Base-by-base conservation (phyloP, 306 rosid species). In the Hippophae rhamnoides region DNA sequence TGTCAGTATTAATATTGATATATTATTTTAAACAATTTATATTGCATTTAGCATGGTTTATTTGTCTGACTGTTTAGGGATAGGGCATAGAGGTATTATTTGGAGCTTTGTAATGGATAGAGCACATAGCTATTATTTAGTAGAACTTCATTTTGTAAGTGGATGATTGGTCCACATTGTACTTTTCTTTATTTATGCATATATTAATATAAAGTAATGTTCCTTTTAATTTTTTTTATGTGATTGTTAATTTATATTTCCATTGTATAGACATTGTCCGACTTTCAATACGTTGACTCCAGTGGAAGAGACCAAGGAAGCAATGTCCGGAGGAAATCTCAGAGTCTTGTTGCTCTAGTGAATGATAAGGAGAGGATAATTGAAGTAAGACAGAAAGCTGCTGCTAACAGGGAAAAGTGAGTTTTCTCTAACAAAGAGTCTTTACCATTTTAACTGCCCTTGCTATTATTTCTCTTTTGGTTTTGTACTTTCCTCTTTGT, bases 231-330 rank as follows among this genome's bases (percentile, higher is more conserved):
- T 10, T 27, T 41, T 73, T 47, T 26, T 56, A 53, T 45, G 25
- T 52, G 56, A 58, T 45, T 54, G 75, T 70, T 56, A 69, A 58
- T 47, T 57, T 74, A 59, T 52, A 58, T 60, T 49, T 14, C 58
- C 64, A 54, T 68, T 62, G 55, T 58, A 58, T 86, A 89, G 97
- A 80, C 95, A 50, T 71, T 89, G 79, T 74, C 92, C 69, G 66
- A 76, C 47, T 89, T 89, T 74, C 93, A 79, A 69, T 89, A 89
- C 73, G 79, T 86, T 57, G 97, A 89, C 77, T 89, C 97, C 46
- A 76, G 85, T 66, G 97, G 93, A 81, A 82, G 81, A 81, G 95
- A 89, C 63, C 97, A 89, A 78, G 97, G 97, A 66, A 84, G 76
- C 86, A 89, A 89, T 70, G 87, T 89, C 51, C 79, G 97, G 76